Conservation (phyloP, 306 rosid species). For the Ochetophila trinervis region DNA sequence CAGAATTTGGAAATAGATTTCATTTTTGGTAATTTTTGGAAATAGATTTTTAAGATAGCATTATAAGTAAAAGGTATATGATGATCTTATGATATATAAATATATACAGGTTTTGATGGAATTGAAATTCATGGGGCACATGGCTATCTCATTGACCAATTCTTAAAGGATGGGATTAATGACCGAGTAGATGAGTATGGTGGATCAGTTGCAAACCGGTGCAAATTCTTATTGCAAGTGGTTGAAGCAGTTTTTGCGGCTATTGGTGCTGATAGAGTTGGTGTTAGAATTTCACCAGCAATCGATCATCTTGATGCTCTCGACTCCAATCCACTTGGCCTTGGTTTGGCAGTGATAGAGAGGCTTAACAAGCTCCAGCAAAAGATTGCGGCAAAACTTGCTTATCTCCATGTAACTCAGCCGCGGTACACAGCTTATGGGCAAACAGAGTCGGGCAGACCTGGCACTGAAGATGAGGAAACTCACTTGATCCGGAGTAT, state of each 20-base stretch:
- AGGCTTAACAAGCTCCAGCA: slow-evolving; percentile 66
- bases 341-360: slow-evolving; percentile 74
- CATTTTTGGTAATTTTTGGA: background rate
- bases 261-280: slow-evolving; percentile 60
- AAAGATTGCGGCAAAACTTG: slow-evolving; percentile 45
- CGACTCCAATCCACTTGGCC: slow-evolving; percentile 71
- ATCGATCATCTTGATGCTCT: slow-evolving; percentile 84
- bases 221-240: slow-evolving; percentile 55
- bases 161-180: slow-evolving; percentile 48
- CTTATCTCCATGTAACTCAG: slow-evolving; percentile 85
- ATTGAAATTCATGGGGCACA: slow-evolving; percentile 92
- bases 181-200: slow-evolving; percentile 62
- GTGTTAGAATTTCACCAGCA: slow-evolving; percentile 73
- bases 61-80: background rate
- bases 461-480: slow-evolving; percentile 70
- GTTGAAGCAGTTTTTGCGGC: slow-evolving; percentile 57
- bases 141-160: slow-evolving; percentile 65
- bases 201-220: slow-evolving; percentile 62
- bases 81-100: background rate
- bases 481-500: slow-evolving; percentile 49
- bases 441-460: slow-evolving; percentile 62
- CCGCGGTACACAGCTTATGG: slow-evolving; percentile 67
- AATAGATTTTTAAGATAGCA: background rate
- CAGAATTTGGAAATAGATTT: too few relatives aligned
- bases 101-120: slow-evolving; percentile 75